These are phyloP conservation scores for Blastocystis sp. DNA, from an alignment of 352 stramenopile species.

Conservation along the genomic window DNA sequence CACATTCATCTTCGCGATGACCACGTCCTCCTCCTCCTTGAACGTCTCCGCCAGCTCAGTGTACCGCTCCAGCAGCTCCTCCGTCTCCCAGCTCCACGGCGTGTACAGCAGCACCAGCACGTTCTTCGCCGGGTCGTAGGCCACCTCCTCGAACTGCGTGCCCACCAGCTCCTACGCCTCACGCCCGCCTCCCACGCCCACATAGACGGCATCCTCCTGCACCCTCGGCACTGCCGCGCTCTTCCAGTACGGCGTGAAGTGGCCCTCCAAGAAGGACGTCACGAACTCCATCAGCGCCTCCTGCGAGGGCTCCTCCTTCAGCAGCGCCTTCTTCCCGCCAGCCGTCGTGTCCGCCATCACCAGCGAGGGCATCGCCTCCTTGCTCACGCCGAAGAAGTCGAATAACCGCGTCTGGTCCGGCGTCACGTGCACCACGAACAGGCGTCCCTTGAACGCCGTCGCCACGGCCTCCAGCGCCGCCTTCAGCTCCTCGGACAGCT, in stretches of 20 bases:
- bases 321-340: conserved; percentile 18
- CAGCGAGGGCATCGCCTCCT: conserved; percentile 12
- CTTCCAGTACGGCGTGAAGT: too few relatives aligned
- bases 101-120: conserved; percentile 46
- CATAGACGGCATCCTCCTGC: too few relatives aligned
- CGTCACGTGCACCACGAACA: conserved; percentile 30
- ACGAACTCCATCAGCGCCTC: conserved; percentile 36
- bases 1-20: conserved; percentile 24
- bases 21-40: conserved; percentile 50
- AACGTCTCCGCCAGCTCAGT: conserved; percentile 5
- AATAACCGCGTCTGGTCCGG: neutral
- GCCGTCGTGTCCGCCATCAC: conserved; percentile 6
- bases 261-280: neutral
- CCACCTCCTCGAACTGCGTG: conserved; percentile 42
- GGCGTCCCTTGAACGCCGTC: neutral
- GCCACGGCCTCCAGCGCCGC: neutral
- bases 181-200: too few relatives aligned
- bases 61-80: conserved; percentile 4
- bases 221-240: too few relatives aligned
- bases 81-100: neutral
- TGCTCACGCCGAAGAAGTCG: conserved; percentile 30
- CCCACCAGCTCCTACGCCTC: conserved; percentile 1
- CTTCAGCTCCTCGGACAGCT: neutral
- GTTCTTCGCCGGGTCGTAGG: conserved; percentile 39
- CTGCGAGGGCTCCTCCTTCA: conserved; percentile 27